phyloP scores from a whole-genome alignment of 805 yeast genomes.

The Metschnikowia rubicola region DNA sequence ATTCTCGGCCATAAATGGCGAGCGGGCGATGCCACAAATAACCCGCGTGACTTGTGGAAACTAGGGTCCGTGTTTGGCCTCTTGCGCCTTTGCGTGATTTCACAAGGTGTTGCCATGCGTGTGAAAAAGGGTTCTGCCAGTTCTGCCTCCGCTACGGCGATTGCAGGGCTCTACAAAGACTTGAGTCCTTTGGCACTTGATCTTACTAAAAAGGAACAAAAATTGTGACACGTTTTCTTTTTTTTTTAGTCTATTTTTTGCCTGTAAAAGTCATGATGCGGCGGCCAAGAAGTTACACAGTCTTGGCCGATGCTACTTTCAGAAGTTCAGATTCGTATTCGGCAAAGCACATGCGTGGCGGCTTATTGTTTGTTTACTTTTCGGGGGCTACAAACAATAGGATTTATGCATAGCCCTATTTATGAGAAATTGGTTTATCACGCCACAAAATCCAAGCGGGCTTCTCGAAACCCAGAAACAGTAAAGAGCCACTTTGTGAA shows the following conservation, averaged over 20 bases:
- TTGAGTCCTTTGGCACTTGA: constrained; percentile 30
- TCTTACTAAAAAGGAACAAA: constrained; percentile 1
- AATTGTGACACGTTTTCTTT: constrained; percentile 3
- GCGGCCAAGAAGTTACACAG: too few species aligned
- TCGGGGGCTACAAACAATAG: too few species aligned
- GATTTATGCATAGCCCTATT: too few species aligned
- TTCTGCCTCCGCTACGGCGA: constrained; percentile 45
- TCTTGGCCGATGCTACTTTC: too few species aligned
- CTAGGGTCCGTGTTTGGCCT: constrained; percentile 56
- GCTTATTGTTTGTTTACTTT: too few species aligned
- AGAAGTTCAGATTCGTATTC: too few species aligned
- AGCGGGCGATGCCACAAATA: constrained; percentile 33
- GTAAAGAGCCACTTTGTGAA: too few species aligned
- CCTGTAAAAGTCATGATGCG: too few species aligned
- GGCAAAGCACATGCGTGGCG: too few species aligned
- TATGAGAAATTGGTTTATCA: too few species aligned
- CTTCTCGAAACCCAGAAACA: too few species aligned
- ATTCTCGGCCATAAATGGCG: constrained; percentile 30
- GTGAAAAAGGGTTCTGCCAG: constrained; percentile 50
- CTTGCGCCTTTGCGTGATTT: constrained; percentile 52
- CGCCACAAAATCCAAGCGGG: too few species aligned
- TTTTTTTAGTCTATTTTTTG: not conserved
- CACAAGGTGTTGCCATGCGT: constrained; percentile 62
- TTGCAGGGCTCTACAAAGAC: constrained; percentile 33
- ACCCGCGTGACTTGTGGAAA: constrained; percentile 45